phyloP scores from a whole-genome alignment of 1,139 yeast genomes.

The Yamadazyma membranifaciens region DNA sequence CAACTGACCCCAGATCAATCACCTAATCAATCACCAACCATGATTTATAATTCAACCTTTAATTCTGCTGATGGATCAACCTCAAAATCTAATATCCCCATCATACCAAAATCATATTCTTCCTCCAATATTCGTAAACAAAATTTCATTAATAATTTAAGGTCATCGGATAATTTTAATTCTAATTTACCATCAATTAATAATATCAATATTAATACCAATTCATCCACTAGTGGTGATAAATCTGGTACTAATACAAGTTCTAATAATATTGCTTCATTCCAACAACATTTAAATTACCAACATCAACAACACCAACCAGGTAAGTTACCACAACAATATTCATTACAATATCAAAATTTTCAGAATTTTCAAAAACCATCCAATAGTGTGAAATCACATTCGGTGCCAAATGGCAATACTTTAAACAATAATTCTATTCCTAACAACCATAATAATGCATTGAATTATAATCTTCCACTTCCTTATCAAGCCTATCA shows the following conservation, averaged over 20 bases:
- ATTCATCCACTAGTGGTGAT: neutral
- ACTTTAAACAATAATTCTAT: neutral
- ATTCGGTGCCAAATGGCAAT: neutral
- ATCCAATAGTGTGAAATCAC: neutral
- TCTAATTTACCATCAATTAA: neutral
- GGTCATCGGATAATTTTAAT: neutral
- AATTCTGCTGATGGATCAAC: slow-evolving; percentile 4
- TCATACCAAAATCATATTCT: slow-evolving; percentile 18
- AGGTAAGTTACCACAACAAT: slow-evolving; percentile 17
- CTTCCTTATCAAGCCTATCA: slow-evolving; percentile 12
- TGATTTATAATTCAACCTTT: no score
- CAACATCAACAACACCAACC: slow-evolving; percentile 19
- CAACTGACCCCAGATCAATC: no score
- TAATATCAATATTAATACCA: neutral
- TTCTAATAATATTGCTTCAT: slow-evolving; percentile 20
- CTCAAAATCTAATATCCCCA: slow-evolving; percentile 8
- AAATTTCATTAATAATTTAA: neutral
- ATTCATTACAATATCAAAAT: slow-evolving; percentile 16
- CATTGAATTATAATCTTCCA: neutral
- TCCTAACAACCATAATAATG: neutral
- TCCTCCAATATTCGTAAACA: slow-evolving; percentile 18
- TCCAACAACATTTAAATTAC: slow-evolving; percentile 17
- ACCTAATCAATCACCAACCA: no score
- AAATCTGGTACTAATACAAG: neutral
- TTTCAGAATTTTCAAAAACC: slow-evolving; percentile 14